phyloP scores from a whole-genome alignment of 129 eudicot genomes.

The Sambucus nigra region DNA sequence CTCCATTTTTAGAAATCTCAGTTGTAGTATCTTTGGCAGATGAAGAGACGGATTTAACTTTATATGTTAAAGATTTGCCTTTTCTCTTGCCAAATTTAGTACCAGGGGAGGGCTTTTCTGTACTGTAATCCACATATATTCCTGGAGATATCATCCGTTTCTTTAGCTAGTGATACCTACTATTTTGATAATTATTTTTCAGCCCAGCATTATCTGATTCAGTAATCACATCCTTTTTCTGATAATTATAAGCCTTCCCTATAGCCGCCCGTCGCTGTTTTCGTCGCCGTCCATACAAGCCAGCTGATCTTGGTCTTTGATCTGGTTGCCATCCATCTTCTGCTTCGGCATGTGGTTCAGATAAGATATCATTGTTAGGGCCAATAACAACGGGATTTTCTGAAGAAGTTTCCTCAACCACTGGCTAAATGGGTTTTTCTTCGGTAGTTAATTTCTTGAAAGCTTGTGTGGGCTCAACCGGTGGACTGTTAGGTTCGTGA shows the following conservation, averaged over 20 bases:
- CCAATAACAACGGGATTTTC: slow-evolving; percentile 18
- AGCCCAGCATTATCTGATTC: slow-evolving; percentile 49
- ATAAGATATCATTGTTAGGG: slow-evolving; percentile 35
- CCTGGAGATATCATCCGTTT: slow-evolving; percentile 52
- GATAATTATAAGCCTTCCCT: slow-evolving; percentile 54
- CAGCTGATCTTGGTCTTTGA: slow-evolving; percentile 76
- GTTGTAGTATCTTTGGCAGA: slow-evolving; percentile 35
- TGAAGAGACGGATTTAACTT: slow-evolving; percentile 73
- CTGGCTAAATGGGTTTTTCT: slow-evolving; percentile 27
- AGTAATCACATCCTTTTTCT: slow-evolving; percentile 56
- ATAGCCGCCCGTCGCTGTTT: slow-evolving; percentile 56
- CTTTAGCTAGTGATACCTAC: slow-evolving; percentile 58
- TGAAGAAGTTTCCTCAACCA: slow-evolving; percentile 23
- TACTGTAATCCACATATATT: slow-evolving; percentile 57
- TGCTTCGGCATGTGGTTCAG: slow-evolving; percentile 55
- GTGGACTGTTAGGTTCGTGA: slow-evolving; percentile 17
- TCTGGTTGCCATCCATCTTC: slow-evolving; percentile 99
- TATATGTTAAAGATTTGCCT: slow-evolving; percentile 74
- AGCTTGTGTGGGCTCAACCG: slow-evolving; percentile 21
- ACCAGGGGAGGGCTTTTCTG: slow-evolving; percentile 51
- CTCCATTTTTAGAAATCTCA: slow-evolving; percentile 31
- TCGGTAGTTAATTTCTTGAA: slow-evolving; percentile 30
- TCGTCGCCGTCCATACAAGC: slow-evolving; percentile 54
- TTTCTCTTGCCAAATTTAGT: slow-evolving; percentile 68
- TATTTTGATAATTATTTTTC: slow-evolving; percentile 46